Base-by-base conservation (phyloP, 2,329 filamentous ascomycete species). In the Alternaria sp. region DNA sequence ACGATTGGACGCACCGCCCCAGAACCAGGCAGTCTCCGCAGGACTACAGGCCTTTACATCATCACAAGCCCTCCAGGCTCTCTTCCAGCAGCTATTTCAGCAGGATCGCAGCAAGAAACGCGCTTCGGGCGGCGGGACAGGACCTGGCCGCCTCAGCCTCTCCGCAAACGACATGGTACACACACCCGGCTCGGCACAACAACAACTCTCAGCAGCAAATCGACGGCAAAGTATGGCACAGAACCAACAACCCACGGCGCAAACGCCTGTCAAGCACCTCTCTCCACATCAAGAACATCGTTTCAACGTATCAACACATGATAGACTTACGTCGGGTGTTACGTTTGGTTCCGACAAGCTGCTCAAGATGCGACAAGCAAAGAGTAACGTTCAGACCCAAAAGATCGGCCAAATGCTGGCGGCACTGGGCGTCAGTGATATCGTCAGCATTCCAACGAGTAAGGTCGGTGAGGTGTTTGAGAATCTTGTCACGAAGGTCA, bases 31-130 rank as follows among this genome's bases (percentile, higher is more conserved):
- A 16, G 64, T 66, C 3, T 70, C 72, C 2, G 73, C 75, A 4
- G 75, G 74, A 7, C 54, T 81, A 51, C 83, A 84, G 58, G 76
- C 79, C 46, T 97, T 96, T 81, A 92, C 92, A 72, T 91, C 91
- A 18, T 96, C 91, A 54, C 85, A 89, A 63, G 93, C 93, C 7
- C 82, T 99, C 4, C 89, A 92, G 56, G 88, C 89, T 54, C 86
- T 98, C 18, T 87, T 97, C 61, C 89, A 94, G 73, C 93, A 90
- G 65, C 87, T 98, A 36, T 87, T 96, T 78, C 88, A 87, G 57
- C 89, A 89, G 54, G 94, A 97, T 78, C 94, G 95, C 77, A 89
- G 89, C 63, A 96, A 96, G 84, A 97, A 97, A 80, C 89, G 92
- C 59, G 93, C 79, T 11, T 70, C 73, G 12, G 75, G 74, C 30